These are phyloP conservation scores for Cyberlindnera lachancei DNA, from an alignment of 805 yeast genomes.

Conservation along the genomic window DNA sequence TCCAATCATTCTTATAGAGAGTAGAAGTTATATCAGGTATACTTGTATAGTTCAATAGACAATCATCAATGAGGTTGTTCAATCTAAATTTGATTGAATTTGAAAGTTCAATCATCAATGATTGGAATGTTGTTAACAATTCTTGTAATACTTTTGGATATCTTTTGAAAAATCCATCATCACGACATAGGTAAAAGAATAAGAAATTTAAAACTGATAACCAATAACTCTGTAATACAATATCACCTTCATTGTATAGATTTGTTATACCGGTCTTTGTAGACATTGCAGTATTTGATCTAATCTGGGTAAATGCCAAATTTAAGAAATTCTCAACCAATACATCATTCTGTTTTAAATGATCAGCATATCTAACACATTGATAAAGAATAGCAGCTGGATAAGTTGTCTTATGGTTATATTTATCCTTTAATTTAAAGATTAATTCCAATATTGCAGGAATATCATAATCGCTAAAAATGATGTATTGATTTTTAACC, in stretches of 20 bases:
- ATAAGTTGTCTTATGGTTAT: constrained; percentile 37
- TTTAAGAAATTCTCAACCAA: constrained; percentile 53
- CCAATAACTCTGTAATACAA: constrained; percentile 79
- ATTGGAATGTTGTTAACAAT: constrained; percentile 44
- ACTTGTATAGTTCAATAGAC: constrained; percentile 67
- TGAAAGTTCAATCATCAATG: constrained; percentile 57
- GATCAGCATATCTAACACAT: constrained; percentile 60
- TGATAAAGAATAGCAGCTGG: constrained; percentile 70
- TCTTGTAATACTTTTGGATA: constrained; percentile 60
- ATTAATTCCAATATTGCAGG: constrained; percentile 68
- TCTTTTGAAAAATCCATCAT: constrained; percentile 44
- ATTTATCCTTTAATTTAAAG: constrained; percentile 48
- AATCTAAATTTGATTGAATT: constrained; percentile 59
- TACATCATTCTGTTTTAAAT: constrained; percentile 44
- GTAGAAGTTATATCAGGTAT: constrained; percentile 77
- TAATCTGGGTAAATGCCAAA: constrained; percentile 51
- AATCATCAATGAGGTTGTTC: constrained; percentile 49
- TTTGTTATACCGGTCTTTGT: constrained; percentile 53
- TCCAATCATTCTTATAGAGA: constrained; percentile 69
- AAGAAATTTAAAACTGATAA: constrained; percentile 70
- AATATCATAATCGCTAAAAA: constrained; percentile 54
- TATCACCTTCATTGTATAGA: constrained; percentile 44
- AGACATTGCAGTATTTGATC: constrained; percentile 52
- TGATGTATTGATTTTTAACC: constrained; percentile 50
- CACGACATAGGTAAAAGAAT: constrained; percentile 69